phyloP scores from a whole-genome alignment of 371 early-diverging fungal genomes.

The Mortierella sp. region DNA sequence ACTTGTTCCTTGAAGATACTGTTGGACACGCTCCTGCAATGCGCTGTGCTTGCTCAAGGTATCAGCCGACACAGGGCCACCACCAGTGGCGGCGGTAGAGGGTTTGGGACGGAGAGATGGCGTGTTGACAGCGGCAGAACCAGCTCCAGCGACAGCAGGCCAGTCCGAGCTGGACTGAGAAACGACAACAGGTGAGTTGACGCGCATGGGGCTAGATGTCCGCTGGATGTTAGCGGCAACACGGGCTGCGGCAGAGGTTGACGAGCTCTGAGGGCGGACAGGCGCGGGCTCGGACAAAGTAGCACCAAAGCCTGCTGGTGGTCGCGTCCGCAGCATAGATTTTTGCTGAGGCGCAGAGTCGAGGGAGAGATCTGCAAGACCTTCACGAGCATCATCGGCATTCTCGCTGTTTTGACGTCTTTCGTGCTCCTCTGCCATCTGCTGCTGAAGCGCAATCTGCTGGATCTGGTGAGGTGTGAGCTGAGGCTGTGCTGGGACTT shows the following conservation, averaged over 20 bases:
- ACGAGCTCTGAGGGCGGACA: constrained; percentile 20
- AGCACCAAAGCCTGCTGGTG: constrained; percentile 50
- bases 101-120: constrained; percentile 16
- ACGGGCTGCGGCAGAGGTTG: constrained; percentile 40
- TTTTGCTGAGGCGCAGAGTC: constrained; percentile 18
- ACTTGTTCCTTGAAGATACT: constrained; percentile 60
- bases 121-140: constrained; percentile 6
- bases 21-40: constrained; percentile 63
- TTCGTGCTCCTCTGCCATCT: constrained; percentile 46
- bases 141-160: constrained; percentile 42
- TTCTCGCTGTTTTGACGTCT: constrained; percentile 36
- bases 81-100: not conserved
- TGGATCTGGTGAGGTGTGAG: constrained; percentile 47
- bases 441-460: constrained; percentile 41
- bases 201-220: constrained; percentile 35
- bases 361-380: constrained; percentile 21
- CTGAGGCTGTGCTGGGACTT: constrained; percentile 34
- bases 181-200: constrained; percentile 29
- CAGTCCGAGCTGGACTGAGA: constrained; percentile 37
- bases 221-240: constrained; percentile 52
- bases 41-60: constrained; percentile 59
- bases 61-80: constrained; percentile 20
- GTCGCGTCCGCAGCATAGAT: constrained; percentile 45
- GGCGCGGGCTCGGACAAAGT: constrained; percentile 36
- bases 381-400: constrained; percentile 16